Percentiles rank a stretch among this genome's conserved stretches.
Conservation (phyloP, 2,329 filamentous ascomycete genomes). For the Colletotrichum liaoningense region DNA sequence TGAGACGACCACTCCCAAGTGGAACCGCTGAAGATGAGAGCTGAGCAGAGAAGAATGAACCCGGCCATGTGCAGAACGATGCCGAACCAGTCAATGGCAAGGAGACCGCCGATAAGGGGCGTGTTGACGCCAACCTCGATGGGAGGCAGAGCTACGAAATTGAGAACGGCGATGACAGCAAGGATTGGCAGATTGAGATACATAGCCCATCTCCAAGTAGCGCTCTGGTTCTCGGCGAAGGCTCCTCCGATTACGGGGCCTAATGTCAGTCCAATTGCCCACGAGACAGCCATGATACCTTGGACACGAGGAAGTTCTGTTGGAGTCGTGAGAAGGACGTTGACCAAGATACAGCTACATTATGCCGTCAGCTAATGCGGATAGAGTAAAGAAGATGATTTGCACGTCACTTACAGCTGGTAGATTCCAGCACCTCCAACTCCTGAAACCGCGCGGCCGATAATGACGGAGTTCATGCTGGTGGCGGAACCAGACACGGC, state of each 20-base stretch:
- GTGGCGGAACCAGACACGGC: conserved; percentile 44
- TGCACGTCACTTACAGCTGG: conserved; percentile 48
- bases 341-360: conserved; percentile 31
- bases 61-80: conserved; percentile 42
- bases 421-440: conserved; percentile 45
- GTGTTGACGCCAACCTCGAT: conserved; percentile 40
- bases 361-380: neutral
- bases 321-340: conserved; percentile 40
- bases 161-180: conserved; percentile 51
- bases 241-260: conserved; percentile 43
- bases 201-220: conserved; percentile 59
- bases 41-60: conserved; percentile 56
- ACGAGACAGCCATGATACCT: conserved; percentile 42
- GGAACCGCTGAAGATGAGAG: conserved; percentile 62
- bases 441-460: conserved; percentile 46
- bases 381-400: too few relatives aligned
- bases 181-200: conserved; percentile 64
- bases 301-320: conserved; percentile 39
- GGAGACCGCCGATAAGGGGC: conserved; percentile 36
- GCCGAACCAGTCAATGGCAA: conserved; percentile 46
- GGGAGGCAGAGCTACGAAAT: conserved; percentile 57
- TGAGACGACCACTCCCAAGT: conserved; percentile 60
- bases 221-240: conserved; percentile 47
- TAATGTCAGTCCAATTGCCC: conserved; percentile 39
- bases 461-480: conserved; percentile 44